These are phyloP conservation scores for Tardiomyces blankii DNA, from an alignment of 1,139 yeast genomes.

Conservation along the genomic window DNA sequence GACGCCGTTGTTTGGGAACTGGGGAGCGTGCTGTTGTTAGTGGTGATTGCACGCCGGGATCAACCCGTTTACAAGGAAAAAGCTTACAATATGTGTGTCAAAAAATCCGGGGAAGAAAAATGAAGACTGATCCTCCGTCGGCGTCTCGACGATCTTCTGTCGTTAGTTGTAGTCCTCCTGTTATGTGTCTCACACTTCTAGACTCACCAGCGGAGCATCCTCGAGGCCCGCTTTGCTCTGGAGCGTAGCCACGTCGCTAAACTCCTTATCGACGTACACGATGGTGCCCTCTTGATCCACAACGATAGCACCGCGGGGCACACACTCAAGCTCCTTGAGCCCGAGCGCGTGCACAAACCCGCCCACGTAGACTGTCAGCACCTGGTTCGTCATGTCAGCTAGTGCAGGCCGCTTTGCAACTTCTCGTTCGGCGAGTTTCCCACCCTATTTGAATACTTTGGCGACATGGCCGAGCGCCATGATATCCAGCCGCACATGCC, in stretches of 20 bases:
- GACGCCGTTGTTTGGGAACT: constrained; percentile 87
- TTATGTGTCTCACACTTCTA: background rate
- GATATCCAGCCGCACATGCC: background rate
- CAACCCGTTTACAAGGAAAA: constrained; percentile 2
- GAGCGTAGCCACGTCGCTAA: constrained; percentile 10
- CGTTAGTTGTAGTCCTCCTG: background rate
- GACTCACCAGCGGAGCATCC: constrained; percentile 1
- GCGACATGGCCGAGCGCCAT: background rate
- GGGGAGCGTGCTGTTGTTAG: constrained; percentile 60
- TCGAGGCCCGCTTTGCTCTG: constrained; percentile 10
- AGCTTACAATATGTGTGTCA: constrained; percentile 63
- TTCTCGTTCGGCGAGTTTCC: background rate
- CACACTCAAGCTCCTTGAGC: constrained; percentile 36
- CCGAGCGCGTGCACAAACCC: constrained; percentile 9
- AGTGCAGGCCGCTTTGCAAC: constrained; percentile 3
- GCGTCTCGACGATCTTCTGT: background rate
- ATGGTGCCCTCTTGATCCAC: constrained; percentile 42
- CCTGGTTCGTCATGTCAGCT: constrained; percentile 3
- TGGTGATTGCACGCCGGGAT: background rate
- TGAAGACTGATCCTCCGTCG: constrained; percentile 12
- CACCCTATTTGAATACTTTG: background rate
- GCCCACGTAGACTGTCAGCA: constrained; percentile 6
- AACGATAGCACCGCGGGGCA: constrained; percentile 41
- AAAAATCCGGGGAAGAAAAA: constrained; percentile 88
- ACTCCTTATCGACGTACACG: constrained; percentile 26